A percentile compares a stretch with the other conserved stretches of the same genome.
Evolutionary conservation across 208 protist genomes (phyloP).

Genomic region (Trypanosoma caninum): DNA sequence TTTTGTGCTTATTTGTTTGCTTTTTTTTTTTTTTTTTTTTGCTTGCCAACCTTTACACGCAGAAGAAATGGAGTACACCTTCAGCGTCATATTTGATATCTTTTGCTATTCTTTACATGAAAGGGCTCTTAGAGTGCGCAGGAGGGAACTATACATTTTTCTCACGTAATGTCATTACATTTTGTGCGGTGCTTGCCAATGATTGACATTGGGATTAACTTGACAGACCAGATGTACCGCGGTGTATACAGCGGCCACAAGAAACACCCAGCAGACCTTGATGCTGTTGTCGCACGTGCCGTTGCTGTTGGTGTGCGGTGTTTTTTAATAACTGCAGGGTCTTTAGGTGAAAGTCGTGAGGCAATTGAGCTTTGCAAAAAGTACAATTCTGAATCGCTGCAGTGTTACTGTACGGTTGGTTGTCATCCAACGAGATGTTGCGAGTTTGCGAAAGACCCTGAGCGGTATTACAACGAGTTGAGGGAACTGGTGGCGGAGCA

Average conservation of each 20-base stretch:
- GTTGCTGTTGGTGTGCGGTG: constrained; percentile 50
- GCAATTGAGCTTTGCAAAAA: constrained; percentile 58
- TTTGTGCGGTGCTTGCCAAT: constrained; percentile 45
- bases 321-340: constrained; percentile 73
- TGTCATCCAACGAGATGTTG: constrained; percentile 87
- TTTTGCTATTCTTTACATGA: constrained; percentile 1
- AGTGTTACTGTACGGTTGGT: constrained; percentile 75
- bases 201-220: constrained; percentile 88
- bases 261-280: constrained; percentile 54
- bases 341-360: constrained; percentile 43
- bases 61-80: too few relatives aligned
- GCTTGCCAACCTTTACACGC: neutral
- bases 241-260: constrained; percentile 64
- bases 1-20: constrained; percentile 3
- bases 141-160: neutral
- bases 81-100: neutral
- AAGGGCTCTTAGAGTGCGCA: neutral
- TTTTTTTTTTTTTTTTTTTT: constrained; percentile 5
- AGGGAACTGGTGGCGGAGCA: constrained; percentile 47
- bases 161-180: neutral
- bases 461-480: constrained; percentile 49
- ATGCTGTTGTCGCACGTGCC: constrained; percentile 54
- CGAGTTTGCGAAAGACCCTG: constrained; percentile 64
- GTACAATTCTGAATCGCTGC: constrained; percentile 32
- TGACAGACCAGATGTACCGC: constrained; percentile 76